These are phyloP conservation scores for Fusarium citri DNA, from an alignment of 2,329 filamentous ascomycete genomes.

Conservation along the genomic window DNA sequence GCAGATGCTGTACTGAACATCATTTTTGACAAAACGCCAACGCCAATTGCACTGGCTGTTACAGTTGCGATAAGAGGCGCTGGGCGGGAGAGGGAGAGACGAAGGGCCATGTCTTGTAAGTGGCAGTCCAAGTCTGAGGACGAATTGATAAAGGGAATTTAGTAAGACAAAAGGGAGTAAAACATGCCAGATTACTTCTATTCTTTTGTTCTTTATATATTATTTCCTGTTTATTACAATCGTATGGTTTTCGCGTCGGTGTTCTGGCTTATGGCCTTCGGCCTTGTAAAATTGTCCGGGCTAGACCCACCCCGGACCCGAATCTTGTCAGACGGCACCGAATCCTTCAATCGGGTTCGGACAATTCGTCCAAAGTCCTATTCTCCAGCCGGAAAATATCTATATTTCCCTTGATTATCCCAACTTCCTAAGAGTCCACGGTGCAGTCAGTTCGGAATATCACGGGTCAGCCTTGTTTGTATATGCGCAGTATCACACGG, in stretches of 20 bases:
- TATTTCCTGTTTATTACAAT: no score
- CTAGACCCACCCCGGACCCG: not conserved
- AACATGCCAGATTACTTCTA: no score
- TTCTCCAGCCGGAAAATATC: not conserved
- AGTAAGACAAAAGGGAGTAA: no score
- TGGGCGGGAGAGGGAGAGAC: slow-evolving; percentile 30
- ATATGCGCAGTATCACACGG: rapidly evolving
- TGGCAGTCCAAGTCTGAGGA: no score
- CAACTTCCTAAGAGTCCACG: no score
- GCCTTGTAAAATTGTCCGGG: not conserved
- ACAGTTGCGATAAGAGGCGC: slow-evolving; percentile 40
- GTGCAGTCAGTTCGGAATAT: not conserved
- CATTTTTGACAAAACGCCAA: slow-evolving; percentile 37
- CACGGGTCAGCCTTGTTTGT: rapidly evolving
- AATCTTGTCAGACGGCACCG: not conserved
- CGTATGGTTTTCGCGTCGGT: no score
- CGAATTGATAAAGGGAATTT: no score
- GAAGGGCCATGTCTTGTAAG: slow-evolving; percentile 27
- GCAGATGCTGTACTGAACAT: slow-evolving; percentile 40
- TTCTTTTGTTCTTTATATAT: no score
- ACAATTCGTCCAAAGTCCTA: not conserved
- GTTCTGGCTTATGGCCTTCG: not conserved
- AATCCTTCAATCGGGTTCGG: not conserved
- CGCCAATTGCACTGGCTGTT: slow-evolving; percentile 31
- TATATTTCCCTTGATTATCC: no score